Conservation (phyloP, 2,329 filamentous ascomycete species). For the Penicillium decumbens region DNA sequence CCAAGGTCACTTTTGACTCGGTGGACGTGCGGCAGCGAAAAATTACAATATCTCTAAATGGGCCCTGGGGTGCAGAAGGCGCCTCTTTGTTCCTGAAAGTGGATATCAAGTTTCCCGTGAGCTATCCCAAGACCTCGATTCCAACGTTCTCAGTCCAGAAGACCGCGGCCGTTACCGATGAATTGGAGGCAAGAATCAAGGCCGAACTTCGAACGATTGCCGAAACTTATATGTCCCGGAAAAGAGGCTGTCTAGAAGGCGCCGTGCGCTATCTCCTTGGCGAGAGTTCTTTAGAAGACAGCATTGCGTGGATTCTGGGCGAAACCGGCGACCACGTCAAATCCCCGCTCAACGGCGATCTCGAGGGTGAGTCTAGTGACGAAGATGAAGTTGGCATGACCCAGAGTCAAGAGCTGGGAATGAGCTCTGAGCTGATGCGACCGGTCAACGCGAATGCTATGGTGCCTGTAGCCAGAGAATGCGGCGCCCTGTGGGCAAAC, state of each 20-base stretch:
- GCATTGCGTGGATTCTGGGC: conserved; percentile 50
- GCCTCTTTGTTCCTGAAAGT: conserved; percentile 53
- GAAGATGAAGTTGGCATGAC: conserved; percentile 60
- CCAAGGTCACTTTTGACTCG: conserved; percentile 56
- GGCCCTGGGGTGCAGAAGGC: conserved; percentile 55
- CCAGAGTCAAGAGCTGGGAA: conserved; percentile 43
- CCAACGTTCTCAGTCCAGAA: conserved; percentile 54
- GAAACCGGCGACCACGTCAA: conserved; percentile 53
- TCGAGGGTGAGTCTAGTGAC: conserved; percentile 71
- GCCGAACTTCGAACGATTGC: conserved; percentile 53
- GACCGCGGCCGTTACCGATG: conserved; percentile 53
- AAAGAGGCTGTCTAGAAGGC: conserved; percentile 57
- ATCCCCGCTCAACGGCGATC: conserved; percentile 37
- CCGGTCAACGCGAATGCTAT: conserved; percentile 58
- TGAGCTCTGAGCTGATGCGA: conserved; percentile 51
- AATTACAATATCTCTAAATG: conserved; percentile 55
- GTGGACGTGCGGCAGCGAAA: conserved; percentile 53
- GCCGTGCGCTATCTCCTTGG: conserved; percentile 58
- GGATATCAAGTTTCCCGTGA: conserved; percentile 54
- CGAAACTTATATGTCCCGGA: conserved; percentile 50
- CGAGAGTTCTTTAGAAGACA: conserved; percentile 56
- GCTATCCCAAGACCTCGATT: conserved; percentile 51
- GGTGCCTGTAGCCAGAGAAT: conserved; percentile 58
- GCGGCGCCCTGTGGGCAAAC: conserved; percentile 54
- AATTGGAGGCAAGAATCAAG: conserved; percentile 47